Evolutionary conservation across 306 rosid species (phyloP), one percentile per base, ranked within the genome.

Genomic region (Neltuma alba): DNA sequence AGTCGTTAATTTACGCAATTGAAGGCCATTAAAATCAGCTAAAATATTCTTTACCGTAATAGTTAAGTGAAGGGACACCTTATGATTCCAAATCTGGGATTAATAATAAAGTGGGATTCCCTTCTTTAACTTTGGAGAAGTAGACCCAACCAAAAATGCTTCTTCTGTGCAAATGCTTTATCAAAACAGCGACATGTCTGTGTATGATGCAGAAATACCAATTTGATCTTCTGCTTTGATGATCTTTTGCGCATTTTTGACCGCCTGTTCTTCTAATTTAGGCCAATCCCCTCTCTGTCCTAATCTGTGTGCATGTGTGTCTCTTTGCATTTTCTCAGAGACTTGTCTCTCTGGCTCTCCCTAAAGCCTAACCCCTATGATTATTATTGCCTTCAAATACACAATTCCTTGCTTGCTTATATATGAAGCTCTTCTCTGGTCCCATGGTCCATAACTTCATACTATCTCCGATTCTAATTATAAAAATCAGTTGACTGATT

Each of bases 381-480:
- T 36, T 66, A 18, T 21, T 36, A 34, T 36, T 66, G 72, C 48
- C 45, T 65, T 66, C 36, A 4, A 11, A 10, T 5, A 67, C 50
- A 38, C 34, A 40, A 67, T 67, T 67, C 72, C 72, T 67, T 67
- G 33, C 52, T 67, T 67, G 72, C 72, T 15, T 0, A 13, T 67
- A n/a, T n/a, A n/a, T n/a, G n/a, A 3, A 23, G 72, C 34, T 67
- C 72, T 36, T 9, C 45, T 38, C n/a, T 21, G 70, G 70, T 36
- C 70, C 70, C 70, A 64, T 20, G 5, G 1, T 25, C 27, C 64
- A 25, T 12, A 48, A 16, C 55, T 1, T 48, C n/a, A 18, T 45
- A n/a, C n/a, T n/a, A n/a, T n/a, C n/a, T n/a, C n/a, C n/a, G n/a
- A n/a, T n/a, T n/a, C n/a, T n/a, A n/a, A n/a, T n/a, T n/a, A n/a